phyloP scores from a whole-genome alignment of 1,284 basidiomycete species.

The Pyrrhoderma lamaoense region DNA sequence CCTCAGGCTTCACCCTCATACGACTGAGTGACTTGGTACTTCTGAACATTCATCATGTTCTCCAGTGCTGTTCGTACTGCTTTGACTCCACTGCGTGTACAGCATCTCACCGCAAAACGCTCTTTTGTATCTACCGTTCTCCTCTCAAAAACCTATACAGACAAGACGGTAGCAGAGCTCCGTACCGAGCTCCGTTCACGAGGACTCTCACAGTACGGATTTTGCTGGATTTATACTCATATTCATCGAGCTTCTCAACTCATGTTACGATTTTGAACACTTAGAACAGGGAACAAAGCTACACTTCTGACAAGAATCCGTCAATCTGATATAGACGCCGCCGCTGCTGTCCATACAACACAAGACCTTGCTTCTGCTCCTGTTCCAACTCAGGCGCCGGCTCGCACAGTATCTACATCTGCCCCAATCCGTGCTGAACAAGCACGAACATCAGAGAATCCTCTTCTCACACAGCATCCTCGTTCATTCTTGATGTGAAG shows the following conservation, averaged over 20 bases:
- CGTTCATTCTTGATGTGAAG: conserved; percentile 36
- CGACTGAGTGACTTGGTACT: not conserved
- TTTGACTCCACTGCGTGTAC: not conserved
- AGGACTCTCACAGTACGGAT: conserved; percentile 55
- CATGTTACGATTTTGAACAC: conserved; percentile 2
- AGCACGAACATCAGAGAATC: conserved; percentile 7
- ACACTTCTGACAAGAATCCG: conserved; percentile 48
- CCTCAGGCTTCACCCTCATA: not conserved
- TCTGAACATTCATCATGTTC: conserved; percentile 8
- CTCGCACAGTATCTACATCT: conserved; percentile 28
- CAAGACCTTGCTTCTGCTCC: conserved; percentile 20
- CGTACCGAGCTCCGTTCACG: conserved; percentile 58
- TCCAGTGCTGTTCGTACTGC: conserved; percentile 1
- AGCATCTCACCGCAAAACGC: not conserved
- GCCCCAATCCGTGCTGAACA: conserved; percentile 24
- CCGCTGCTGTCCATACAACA: conserved; percentile 17
- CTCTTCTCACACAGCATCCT: conserved; percentile 17
- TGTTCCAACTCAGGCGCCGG: conserved; percentile 13
- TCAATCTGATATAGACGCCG: conserved; percentile 36
- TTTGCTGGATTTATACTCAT: conserved; percentile 1
- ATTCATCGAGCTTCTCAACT: not conserved
- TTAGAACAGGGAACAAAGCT: conserved; percentile 54
- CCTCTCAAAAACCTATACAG: conserved; percentile 57
- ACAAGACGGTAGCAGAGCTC: conserved; percentile 52
- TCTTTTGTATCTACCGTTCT: conserved; percentile 60